Evolutionary conservation across 1,284 basidiomycete genomes (phyloP), one percentile per base, ranked within the genome.

Genomic region (Austroboletus niveus): DNA sequence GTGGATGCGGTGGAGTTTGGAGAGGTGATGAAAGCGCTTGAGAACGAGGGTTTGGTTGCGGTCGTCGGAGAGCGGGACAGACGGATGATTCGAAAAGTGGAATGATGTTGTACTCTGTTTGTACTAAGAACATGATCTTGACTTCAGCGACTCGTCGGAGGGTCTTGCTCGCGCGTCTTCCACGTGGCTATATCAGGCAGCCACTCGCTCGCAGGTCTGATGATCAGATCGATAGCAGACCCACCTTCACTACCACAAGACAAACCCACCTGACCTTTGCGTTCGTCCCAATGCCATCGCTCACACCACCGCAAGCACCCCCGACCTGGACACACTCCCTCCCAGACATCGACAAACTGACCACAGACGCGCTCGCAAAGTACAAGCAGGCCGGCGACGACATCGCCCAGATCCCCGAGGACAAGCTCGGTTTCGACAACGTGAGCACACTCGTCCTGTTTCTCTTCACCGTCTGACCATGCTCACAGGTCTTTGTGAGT

Each of bases 31-130:
- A 85, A 81, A 64, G 77, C 75, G 14, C 70, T 97, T 58, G 85
- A 90, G 75, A 86, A 83, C 51, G 94, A 97, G 70, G 92, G 94
- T 0, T 49, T 87, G 35, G 72, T 94, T 52, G 93, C 87, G 68
- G 86, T 95, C 15, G 78, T 91, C 17, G 93, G 93, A 2, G 92
- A 95, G 65, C 78, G 90, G 51, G 93, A 96, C 42, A 84, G 78
- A 72, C 81, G 92, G 66, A 85, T 82, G 62, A 92, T 96, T 65
- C 79, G 86, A 38, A 78, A 68, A 60, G 78, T 82, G 31, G 79
- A 79, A 17, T 66, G 68, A 11, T 69, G 43, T 61, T 17, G 47
- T 14, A 4, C 29, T 42, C 30, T 17, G 17, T 17, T 17, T 17
- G 17, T 17, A 17, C 17, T 17, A 17, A 17, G 17, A 17, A 17